A percentile compares a stretch with the other conserved stretches of the same genome.
Evolutionary conservation across 441 rosid genomes (phyloP).

Genomic region (Mallotus repandus): DNA sequence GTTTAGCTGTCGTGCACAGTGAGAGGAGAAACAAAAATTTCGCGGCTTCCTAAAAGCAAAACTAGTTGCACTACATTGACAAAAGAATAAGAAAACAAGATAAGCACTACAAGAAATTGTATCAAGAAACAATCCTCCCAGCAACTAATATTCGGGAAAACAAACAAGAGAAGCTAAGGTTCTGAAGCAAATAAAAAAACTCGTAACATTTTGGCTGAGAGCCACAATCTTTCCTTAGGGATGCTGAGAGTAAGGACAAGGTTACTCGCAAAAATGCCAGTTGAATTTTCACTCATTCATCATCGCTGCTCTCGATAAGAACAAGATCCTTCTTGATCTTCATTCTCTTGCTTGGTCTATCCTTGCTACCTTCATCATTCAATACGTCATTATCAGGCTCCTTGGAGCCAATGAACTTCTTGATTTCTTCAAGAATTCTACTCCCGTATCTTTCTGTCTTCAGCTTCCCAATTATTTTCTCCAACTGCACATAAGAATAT

Average conservation of each 20-base stretch:
- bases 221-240: background rate
- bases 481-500: slow-evolving; percentile 55
- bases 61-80: too few species aligned
- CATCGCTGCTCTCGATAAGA: slow-evolving; percentile 60
- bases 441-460: slow-evolving; percentile 75
- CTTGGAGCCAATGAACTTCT: slow-evolving; percentile 30
- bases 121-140: too few species aligned
- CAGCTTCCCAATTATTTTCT: slow-evolving; percentile 76
- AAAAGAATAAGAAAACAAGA: too few species aligned
- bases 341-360: slow-evolving; percentile 51
- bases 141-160: too few species aligned
- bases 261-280: background rate
- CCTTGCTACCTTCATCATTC: slow-evolving; percentile 35
- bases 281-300: slow-evolving; percentile 28
- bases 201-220: background rate
- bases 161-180: background rate
- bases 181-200: background rate
- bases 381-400: slow-evolving; percentile 25
- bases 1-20: too few species aligned
- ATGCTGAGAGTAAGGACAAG: background rate
- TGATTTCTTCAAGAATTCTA: slow-evolving; percentile 69
- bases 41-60: too few species aligned
- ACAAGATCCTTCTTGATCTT: slow-evolving; percentile 53
- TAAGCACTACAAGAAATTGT: too few species aligned
- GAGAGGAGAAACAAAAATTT: too few species aligned